Percentiles rank a stretch among this genome's conserved stretches.
phyloP scores from a whole-genome alignment of 306 rosid genomes.

The Quercus aquifolioides region DNA sequence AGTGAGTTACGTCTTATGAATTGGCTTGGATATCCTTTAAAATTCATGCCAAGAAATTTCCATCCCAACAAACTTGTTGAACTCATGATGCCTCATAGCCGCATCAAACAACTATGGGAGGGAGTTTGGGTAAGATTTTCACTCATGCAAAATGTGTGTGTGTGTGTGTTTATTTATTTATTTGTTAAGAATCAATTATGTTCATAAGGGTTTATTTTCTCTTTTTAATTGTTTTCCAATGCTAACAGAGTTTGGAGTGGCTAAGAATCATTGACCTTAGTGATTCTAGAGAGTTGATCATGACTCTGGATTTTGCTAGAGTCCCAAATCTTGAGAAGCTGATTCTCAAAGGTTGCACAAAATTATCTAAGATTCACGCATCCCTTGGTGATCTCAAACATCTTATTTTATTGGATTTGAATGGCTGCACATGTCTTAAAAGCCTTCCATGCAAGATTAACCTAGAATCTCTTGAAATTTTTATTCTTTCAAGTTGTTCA shows the following conservation, averaged over 20 bases:
- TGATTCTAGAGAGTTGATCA: not conserved
- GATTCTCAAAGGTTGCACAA: not conserved
- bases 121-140: not conserved
- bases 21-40: constrained; percentile 25
- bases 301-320: constrained; percentile 9
- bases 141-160: too few species aligned
- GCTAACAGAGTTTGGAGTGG: constrained; percentile 8
- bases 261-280: not conserved
- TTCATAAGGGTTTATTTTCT: not conserved
- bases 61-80: constrained; percentile 1
- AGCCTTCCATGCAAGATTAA: too few species aligned
- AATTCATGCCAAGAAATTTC: constrained; percentile 19
- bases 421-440: rapidly evolving
- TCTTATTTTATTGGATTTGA: too few species aligned
- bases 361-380: constrained; percentile 2
- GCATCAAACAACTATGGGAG: constrained; percentile 24
- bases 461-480: too few species aligned
- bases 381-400: not conserved
- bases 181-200: not conserved
- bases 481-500: too few species aligned
- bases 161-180: too few species aligned
- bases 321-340: constrained; percentile 6
- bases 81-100: constrained; percentile 6
- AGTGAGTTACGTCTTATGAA: constrained; percentile 11
- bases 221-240: not conserved